A percentile compares a stretch with the other conserved stretches of the same genome.
Conservation (phyloP, 2,329 filamentous ascomycete species). For the Aureobasidium sp. region DNA sequence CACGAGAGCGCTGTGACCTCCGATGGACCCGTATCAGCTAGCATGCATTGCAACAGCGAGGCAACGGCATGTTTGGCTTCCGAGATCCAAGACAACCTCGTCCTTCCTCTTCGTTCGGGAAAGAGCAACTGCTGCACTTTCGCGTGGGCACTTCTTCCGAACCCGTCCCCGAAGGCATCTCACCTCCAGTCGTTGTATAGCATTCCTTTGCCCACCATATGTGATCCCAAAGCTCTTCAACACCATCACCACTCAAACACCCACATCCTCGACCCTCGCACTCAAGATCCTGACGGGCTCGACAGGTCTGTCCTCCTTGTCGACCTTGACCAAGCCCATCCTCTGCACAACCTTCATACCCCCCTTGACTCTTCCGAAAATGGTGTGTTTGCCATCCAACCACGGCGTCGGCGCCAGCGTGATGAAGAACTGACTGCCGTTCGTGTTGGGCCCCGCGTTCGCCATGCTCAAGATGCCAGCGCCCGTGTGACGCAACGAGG, state of each 20-base stretch:
- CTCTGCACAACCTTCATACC: constrained; percentile 78
- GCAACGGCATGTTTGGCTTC: neutral
- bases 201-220: no score
- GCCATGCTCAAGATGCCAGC: constrained; percentile 95
- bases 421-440: constrained; percentile 93
- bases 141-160: no score
- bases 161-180: no score
- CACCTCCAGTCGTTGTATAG: no score
- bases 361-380: constrained; percentile 82
- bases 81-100: neutral
- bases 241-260: no score
- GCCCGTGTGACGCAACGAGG: constrained; percentile 77
- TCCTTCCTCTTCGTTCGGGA: no score
- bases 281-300: constrained; percentile 74
- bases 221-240: no score
- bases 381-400: constrained; percentile 94
- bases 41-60: neutral
- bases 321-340: constrained; percentile 82
- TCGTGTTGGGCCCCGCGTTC: constrained; percentile 85
- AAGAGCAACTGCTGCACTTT: no score
- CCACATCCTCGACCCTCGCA: constrained; percentile 59
- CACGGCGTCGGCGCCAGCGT: constrained; percentile 90
- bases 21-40: neutral
- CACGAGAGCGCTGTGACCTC: neutral
- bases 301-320: constrained; percentile 66